Evolutionary conservation across 345 rosid genomes (phyloP), one percentile per base, ranked within the genome.

Genomic region (Moricandia arvensis): DNA sequence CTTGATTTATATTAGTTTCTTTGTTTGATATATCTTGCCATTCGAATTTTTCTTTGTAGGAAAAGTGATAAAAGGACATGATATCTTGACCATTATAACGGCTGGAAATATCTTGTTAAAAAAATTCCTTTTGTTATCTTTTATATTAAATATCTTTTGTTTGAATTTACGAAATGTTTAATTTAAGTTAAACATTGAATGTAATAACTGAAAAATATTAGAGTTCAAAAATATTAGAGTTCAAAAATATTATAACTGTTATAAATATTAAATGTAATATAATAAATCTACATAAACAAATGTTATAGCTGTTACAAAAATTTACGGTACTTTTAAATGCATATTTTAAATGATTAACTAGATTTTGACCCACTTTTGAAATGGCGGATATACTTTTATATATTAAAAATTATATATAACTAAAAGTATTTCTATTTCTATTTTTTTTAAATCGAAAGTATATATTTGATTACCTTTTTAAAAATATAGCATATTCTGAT

Each of bases 1-100:
- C 38, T 18, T 12, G 7, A 21, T 63, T 33, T 15, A 15, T 41
- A 27, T 6, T 59, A 2, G 26, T 61, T 75, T 60, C 26, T 63
- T 55, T 70, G 3, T 63, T 70, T 49, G 10, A 54, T 54, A 37
- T 71, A n/a, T 59, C 65, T 59, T n/a, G 38, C 43, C 72, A 64
- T 10, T 64, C 60, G 7, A 64, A 26, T 64, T 45, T 21, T 54
- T 16, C 31, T 17, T 15, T 55, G 13, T 76, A 51, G 61, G 65
- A 18, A 67, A 75, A 35, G 12, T 51, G 29, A 47, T 5, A 16
- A 33, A 35, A 26, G 5, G 21, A 66, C 33, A 41, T 45, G 11
- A 24, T 34, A 10, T 24, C n/a, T n/a, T 26, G 31, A 34, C 12
- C 47, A 49, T 12, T 72, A 21, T 33, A 33, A 47, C 0, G 51